A percentile compares a stretch with the other conserved stretches of the same genome.
phyloP scores from a whole-genome alignment of 495 filamentous ascomycete species.

The Trichoderma reesei region DNA sequence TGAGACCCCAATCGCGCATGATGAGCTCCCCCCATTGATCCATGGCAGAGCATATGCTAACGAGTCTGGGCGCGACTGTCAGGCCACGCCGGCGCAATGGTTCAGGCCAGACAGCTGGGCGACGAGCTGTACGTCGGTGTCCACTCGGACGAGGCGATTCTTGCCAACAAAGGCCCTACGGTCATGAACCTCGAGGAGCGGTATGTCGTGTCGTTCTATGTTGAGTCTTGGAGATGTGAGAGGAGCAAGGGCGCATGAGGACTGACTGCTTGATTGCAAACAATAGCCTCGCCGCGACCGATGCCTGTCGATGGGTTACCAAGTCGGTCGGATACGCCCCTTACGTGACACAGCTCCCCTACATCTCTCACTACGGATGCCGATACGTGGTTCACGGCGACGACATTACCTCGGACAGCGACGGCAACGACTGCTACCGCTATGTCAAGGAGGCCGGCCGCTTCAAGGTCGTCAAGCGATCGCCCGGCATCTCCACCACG shows the following conservation, averaged over 20 bases:
- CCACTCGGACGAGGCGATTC: constrained; percentile 88
- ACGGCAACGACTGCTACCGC: constrained; percentile 91
- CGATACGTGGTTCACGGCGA: constrained; percentile 94
- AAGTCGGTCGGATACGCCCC: constrained; percentile 73
- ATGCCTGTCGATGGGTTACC: constrained; percentile 92
- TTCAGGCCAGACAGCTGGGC: constrained; percentile 66
- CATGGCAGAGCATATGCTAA: not conserved
- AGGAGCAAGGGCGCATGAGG: constrained; percentile 1
- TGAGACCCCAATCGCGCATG: constrained; percentile 24
- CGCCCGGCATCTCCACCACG: constrained; percentile 91
- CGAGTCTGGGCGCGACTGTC: not conserved
- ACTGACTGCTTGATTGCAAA: constrained; percentile 16
- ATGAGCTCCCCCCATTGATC: not conserved
- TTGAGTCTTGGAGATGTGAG: constrained; percentile 3
- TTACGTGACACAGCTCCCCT: constrained; percentile 87
- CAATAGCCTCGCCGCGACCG: constrained; percentile 59
- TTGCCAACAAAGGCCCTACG: constrained; percentile 93
- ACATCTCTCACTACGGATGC: constrained; percentile 92
- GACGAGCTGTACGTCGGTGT: constrained; percentile 82
- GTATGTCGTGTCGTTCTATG: constrained; percentile 30
- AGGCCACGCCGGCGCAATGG: constrained; percentile 95
- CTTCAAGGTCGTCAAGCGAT: constrained; percentile 92
- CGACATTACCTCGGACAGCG: constrained; percentile 88
- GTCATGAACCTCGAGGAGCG: constrained; percentile 92
- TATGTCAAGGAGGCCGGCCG: constrained; percentile 86